phyloP scores from a whole-genome alignment of 139 green algal species.

The Chlamydomonas sp. region DNA sequence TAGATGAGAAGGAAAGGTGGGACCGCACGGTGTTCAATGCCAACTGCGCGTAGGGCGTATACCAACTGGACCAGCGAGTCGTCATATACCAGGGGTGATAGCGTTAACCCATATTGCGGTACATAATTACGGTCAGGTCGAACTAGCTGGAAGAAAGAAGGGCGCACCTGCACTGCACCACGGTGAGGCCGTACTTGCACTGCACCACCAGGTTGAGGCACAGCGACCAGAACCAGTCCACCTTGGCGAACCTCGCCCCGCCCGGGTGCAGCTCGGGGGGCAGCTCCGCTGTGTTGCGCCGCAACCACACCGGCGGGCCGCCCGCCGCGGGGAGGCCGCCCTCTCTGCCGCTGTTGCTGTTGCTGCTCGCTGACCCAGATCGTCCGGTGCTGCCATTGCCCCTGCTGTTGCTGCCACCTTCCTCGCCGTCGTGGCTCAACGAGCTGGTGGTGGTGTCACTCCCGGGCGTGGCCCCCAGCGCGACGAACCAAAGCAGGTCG shows the following conservation, averaged over 20 bases:
- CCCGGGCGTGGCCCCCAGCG: not conserved
- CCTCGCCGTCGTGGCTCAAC: not conserved
- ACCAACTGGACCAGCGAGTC: too few relatives aligned
- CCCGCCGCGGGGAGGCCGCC: not conserved
- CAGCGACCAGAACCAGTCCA: slow-evolving; percentile 69
- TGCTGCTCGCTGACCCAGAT: not conserved
- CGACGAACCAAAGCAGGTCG: slow-evolving; percentile 59
- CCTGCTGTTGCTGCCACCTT: too few relatives aligned
- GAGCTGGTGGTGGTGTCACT: not conserved
- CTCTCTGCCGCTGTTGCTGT: not conserved
- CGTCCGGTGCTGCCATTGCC: not conserved
- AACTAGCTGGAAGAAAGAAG: not conserved
- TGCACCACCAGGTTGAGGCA: slow-evolving; percentile 81
- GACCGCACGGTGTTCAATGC: not conserved
- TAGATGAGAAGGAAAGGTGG: not conserved
- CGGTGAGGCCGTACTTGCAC: slow-evolving; percentile 66
- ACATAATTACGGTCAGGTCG: not conserved
- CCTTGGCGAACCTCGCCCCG: slow-evolving; percentile 22
- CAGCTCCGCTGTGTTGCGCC: slow-evolving; percentile 25
- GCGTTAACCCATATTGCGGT: too few relatives aligned
- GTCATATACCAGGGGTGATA: too few relatives aligned
- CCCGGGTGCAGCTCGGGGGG: slow-evolving; percentile 53
- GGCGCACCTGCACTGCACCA: slow-evolving; percentile 55
- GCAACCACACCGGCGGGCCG: not conserved
- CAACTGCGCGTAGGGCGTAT: not conserved